Evolutionary conservation across 805 yeast species (phyloP).

Genomic region (Cyberlindnera misumaiensis): DNA sequence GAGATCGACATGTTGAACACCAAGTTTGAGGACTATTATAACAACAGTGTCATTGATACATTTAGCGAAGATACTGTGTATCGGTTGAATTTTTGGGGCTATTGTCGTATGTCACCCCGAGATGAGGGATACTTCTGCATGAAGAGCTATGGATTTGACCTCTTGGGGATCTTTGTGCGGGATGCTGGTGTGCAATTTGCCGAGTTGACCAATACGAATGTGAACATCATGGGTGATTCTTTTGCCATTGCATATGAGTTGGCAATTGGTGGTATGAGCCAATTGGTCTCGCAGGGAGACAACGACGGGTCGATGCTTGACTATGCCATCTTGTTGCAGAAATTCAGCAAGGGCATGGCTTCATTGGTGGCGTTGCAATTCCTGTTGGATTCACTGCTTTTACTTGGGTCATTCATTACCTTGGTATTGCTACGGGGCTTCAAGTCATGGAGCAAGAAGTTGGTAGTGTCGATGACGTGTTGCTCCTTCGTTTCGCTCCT

Average conservation of each 20-base stretch:
- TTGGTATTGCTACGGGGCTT: background rate
- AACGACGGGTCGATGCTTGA: slow-evolving; percentile 13
- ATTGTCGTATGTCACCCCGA: slow-evolving; percentile 34
- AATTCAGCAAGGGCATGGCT: slow-evolving; percentile 22
- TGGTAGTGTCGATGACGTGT: slow-evolving; percentile 7
- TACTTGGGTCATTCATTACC: slow-evolving; percentile 3
- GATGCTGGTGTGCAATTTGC: slow-evolving; percentile 46
- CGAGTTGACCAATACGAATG: slow-evolving; percentile 33
- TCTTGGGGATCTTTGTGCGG: slow-evolving; percentile 38
- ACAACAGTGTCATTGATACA: slow-evolving; percentile 34
- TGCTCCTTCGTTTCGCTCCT: slow-evolving; percentile 11
- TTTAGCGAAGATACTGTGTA: slow-evolving; percentile 36
- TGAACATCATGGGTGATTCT: slow-evolving; percentile 33
- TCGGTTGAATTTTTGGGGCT: slow-evolving; percentile 41
- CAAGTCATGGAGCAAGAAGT: slow-evolving; percentile 4
- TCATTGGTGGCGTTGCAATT: slow-evolving; percentile 12
- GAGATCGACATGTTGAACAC: slow-evolving; percentile 16
- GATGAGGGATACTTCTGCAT: slow-evolving; percentile 24
- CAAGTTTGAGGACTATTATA: slow-evolving; percentile 21
- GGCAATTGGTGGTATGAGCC: slow-evolving; percentile 23
- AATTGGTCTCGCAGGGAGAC: slow-evolving; percentile 17
- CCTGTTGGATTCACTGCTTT: background rate
- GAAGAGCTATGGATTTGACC: slow-evolving; percentile 38
- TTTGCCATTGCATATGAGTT: slow-evolving; percentile 35
- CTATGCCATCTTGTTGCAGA: slow-evolving; percentile 22